Evolutionary conservation across 148 eudicot genomes (phyloP), one percentile per base, ranked within the genome.

Genomic region (Chenopodium quinoa): DNA sequence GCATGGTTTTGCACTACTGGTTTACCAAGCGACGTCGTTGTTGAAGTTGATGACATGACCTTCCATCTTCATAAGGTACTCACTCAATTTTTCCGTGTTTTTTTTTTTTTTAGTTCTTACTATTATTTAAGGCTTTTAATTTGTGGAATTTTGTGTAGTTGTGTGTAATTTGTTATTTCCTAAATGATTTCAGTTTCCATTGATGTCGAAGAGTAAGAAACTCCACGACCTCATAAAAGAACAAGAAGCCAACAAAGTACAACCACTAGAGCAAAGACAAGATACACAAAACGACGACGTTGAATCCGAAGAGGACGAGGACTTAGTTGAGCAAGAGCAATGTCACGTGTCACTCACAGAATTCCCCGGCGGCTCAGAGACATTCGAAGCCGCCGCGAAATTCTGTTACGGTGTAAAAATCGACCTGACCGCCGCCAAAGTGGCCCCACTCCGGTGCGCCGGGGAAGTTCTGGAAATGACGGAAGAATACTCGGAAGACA

Each of bases 1-100:
- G 97, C 98, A 78, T 95, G 98, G 98, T 94, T 94, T 79, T 92
- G 98, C 80, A 92, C 94, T 73, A 94, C 94, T 9, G 94, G 97
- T 12, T 83, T 94, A 48, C 97, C 98, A 0, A 92, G 92, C 82
- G 98, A 94, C 76, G 82, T 94, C 37, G 86, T 90, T 20, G 84
- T 95, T 37, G 95, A 93, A 82, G 97, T 93, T 46, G 91, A 90
- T 17, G 93, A 90, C 74, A 94, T 94, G 95, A 86, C 93, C 80
- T 94, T 94, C 82, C 98, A 94, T 84, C 98, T 94, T 68, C 98
- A 94, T 79, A 94, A 95, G 96, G 98, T 91, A 22, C 9, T 34
- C 14, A n/a, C n/a, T n/a, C n/a, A 0, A 10, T 27, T 58, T 22
- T 77, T 67, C 40, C 12, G n/a, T n/a, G 13, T 80, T 20, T 31